Conservation (phyloP, 805 yeast genomes). For the Candida sonorensis region DNA sequence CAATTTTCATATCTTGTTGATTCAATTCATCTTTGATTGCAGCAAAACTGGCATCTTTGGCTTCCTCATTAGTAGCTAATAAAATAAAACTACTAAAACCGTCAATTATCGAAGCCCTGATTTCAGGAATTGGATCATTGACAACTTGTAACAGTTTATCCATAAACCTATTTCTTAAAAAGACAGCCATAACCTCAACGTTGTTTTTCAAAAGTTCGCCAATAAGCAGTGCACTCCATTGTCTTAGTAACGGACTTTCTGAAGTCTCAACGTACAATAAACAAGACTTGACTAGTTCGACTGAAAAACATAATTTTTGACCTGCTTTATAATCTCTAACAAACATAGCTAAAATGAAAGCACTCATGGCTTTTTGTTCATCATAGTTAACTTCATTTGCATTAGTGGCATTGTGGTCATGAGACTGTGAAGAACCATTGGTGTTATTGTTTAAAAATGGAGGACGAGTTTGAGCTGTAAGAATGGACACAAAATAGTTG, state of each 20-base stretch:
- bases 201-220: slow-evolving; percentile 71
- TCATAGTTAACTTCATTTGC: slow-evolving; percentile 45
- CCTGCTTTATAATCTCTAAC: slow-evolving; percentile 75
- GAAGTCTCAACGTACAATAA: slow-evolving; percentile 58
- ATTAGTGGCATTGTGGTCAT: slow-evolving; percentile 23
- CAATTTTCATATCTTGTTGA: slow-evolving; percentile 64
- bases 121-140: slow-evolving; percentile 92
- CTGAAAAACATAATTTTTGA: slow-evolving; percentile 69
- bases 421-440: slow-evolving; percentile 16
- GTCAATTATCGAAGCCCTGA: slow-evolving; percentile 73
- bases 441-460: slow-evolving; percentile 4
- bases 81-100: slow-evolving; percentile 58
- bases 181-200: slow-evolving; percentile 68
- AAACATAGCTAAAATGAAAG: slow-evolving; percentile 80
- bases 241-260: slow-evolving; percentile 81
- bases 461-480: slow-evolving; percentile 37
- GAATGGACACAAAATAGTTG: slow-evolving; percentile 75
- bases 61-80: slow-evolving; percentile 40
- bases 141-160: slow-evolving; percentile 50
- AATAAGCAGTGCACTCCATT: slow-evolving; percentile 82
- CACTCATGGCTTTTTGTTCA: slow-evolving; percentile 94
- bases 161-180: slow-evolving; percentile 56
- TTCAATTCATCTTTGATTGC: slow-evolving; percentile 36
- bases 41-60: slow-evolving; percentile 19
- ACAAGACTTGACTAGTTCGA: slow-evolving; percentile 65